Conservation (phyloP, 202 grass and related monocot genomes). For the Schoenoplectus triqueter region DNA sequence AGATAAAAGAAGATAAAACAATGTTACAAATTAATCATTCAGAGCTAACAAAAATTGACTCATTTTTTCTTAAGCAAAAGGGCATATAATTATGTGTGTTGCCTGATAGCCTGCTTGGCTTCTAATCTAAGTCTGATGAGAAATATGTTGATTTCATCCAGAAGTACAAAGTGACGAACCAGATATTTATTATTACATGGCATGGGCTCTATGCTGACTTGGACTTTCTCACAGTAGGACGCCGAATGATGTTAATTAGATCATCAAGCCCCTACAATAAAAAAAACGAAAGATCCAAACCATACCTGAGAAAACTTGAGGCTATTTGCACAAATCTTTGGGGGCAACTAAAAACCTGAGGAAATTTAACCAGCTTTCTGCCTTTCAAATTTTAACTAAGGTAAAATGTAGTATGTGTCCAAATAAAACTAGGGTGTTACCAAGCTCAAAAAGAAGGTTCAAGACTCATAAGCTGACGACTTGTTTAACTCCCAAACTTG, state of each 20-base stretch:
- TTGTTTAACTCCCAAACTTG: no score
- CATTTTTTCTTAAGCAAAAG: conserved; percentile 23
- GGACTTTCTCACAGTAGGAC: conserved; percentile 75
- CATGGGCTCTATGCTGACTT: conserved; percentile 68
- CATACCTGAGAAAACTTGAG: not conserved
- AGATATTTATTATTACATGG: conserved; percentile 39
- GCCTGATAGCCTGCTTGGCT: not conserved
- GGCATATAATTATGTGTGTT: not conserved
- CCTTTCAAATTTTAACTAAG: not conserved
- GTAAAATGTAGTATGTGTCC: not conserved
- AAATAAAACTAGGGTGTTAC: not conserved
- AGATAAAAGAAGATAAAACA: conserved; percentile 25
- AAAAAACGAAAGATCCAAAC: conserved; percentile 3
- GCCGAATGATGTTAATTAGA: conserved; percentile 93
- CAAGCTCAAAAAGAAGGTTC: not conserved
- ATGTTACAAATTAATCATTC: conserved; percentile 28
- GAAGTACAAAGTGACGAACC: not conserved
- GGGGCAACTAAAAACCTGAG: conserved; percentile 6
- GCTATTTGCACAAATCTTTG: not conserved
- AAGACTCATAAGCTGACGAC: no score
- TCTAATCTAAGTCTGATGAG: conserved; percentile 33
- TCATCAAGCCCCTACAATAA: conserved; percentile 83
- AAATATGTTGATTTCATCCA: not conserved
- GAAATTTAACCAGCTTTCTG: not conserved
- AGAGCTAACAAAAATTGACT: conserved; percentile 35